Percentiles rank a stretch among this genome's conserved stretches.
phyloP scores from a whole-genome alignment of 306 rosid species.

The Pyrus betulifolia region DNA sequence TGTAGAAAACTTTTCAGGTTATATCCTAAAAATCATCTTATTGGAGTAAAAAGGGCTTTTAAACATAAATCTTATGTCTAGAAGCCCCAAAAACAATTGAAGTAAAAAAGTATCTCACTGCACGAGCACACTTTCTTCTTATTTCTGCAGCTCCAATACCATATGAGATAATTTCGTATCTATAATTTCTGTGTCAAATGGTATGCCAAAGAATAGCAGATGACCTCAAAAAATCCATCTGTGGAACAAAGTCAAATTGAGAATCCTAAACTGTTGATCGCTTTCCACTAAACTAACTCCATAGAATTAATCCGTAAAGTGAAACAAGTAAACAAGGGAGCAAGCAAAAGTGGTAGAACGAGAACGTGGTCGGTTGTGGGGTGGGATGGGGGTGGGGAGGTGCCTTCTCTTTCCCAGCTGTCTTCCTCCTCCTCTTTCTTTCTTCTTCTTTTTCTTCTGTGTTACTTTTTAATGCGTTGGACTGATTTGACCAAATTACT shows the following conservation, averaged over 20 bases:
- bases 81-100: no score
- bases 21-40: accelerated
- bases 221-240: neutral
- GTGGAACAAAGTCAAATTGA: no score
- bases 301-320: no score
- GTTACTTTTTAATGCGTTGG: neutral
- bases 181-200: no score
- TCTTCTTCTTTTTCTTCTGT: neutral
- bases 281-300: no score
- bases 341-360: neutral
- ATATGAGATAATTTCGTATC: no score
- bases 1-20: no score
- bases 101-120: neutral
- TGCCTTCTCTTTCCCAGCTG: neutral
- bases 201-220: neutral
- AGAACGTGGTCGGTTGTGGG: neutral
- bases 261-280: no score
- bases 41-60: no score
- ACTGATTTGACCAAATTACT: constrained; percentile 12
- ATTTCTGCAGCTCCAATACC: neutral
- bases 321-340: no score
- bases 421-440: neutral
- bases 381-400: neutral
- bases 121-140: neutral
- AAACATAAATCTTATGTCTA: no score